Percentiles rank a stretch among this genome's conserved stretches.
These are phyloP conservation scores for Hypoxylon sp. DNA, from an alignment of 2,329 filamentous ascomycete species.

Conservation along the genomic window DNA sequence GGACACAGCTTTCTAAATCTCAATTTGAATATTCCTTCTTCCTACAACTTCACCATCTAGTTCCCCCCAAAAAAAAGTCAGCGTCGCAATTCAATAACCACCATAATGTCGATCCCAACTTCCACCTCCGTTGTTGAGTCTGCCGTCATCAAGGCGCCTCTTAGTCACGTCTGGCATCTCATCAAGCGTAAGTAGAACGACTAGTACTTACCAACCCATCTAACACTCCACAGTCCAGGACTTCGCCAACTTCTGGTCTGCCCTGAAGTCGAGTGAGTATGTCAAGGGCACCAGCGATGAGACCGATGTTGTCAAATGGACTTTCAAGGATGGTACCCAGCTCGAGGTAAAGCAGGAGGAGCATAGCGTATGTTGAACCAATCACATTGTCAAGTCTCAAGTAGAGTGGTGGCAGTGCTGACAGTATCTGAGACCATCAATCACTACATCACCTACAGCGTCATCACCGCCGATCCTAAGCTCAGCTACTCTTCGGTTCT, in stretches of 20 bases:
- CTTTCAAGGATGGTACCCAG: slow-evolving; percentile 77
- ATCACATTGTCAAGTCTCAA: no score
- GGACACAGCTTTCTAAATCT: slow-evolving; percentile 9
- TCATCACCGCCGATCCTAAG: slow-evolving; percentile 76
- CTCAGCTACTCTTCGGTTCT: slow-evolving; percentile 76
- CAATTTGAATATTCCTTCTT: background rate
- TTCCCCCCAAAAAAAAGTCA: background rate
- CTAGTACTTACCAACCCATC: background rate
- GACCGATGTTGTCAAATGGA: slow-evolving; percentile 78
- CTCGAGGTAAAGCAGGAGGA: slow-evolving; percentile 83
- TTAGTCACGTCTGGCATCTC: slow-evolving; percentile 78
- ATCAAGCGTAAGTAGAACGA: slow-evolving; percentile 69
- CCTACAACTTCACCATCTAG: background rate
- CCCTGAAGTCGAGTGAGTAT: slow-evolving; percentile 72
- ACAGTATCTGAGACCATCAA: slow-evolving; percentile 69
- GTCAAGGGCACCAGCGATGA: slow-evolving; percentile 75
- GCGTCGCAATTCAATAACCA: slow-evolving; percentile 35
- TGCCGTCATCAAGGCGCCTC: slow-evolving; percentile 76
- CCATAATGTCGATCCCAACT: slow-evolving; percentile 71
- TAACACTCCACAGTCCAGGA: slow-evolving; percentile 64
- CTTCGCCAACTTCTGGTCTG: slow-evolving; percentile 77
- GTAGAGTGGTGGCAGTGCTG: slow-evolving; percentile 8
- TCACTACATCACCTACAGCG: slow-evolving; percentile 81
- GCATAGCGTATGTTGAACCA: slow-evolving; percentile 70
- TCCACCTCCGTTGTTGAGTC: slow-evolving; percentile 76